Evolutionary conservation across 208 protist species (phyloP).

Genomic region (Balamuthia mandrillaris): DNA sequence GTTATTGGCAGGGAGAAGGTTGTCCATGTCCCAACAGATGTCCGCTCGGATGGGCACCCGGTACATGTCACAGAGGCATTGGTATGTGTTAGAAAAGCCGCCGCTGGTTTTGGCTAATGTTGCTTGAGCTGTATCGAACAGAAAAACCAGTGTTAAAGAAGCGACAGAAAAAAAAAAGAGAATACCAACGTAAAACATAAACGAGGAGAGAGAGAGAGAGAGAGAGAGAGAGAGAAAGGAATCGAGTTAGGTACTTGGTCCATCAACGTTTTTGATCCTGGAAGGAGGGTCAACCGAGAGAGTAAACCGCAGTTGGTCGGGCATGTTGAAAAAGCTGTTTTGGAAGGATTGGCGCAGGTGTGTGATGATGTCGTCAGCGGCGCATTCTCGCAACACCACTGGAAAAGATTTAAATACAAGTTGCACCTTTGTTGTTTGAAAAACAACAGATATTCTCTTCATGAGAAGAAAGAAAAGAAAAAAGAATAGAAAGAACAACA

Average conservation of each 20-base stretch:
- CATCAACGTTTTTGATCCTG: not conserved
- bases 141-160: not conserved
- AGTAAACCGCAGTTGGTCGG: not conserved
- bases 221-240: not conserved
- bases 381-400: not conserved
- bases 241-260: not conserved
- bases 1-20: constrained; percentile 50
- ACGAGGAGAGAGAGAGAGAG: not conserved
- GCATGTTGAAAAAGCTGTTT: constrained; percentile 27
- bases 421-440: not conserved
- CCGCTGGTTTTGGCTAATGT: constrained; percentile 52
- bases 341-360: not conserved
- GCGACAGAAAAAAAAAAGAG: not conserved
- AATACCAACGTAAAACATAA: not conserved
- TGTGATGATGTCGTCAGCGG: constrained; percentile 26
- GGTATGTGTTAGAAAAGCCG: constrained; percentile 57
- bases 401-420: constrained; percentile 33
- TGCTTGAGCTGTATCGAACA: constrained; percentile 3
- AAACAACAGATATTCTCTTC: not conserved
- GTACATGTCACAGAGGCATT: constrained; percentile 38
- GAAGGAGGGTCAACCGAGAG: not conserved
- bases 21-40: constrained; percentile 64
- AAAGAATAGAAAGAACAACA: too few relatives aligned
- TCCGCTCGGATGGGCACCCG: constrained; percentile 41
- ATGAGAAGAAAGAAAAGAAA: not conserved